A percentile compares a stretch with the other conserved stretches of the same genome.
These are phyloP conservation scores for Jaltomata sinuosa DNA, from an alignment of 257 asterid species.

Conservation along the genomic window DNA sequence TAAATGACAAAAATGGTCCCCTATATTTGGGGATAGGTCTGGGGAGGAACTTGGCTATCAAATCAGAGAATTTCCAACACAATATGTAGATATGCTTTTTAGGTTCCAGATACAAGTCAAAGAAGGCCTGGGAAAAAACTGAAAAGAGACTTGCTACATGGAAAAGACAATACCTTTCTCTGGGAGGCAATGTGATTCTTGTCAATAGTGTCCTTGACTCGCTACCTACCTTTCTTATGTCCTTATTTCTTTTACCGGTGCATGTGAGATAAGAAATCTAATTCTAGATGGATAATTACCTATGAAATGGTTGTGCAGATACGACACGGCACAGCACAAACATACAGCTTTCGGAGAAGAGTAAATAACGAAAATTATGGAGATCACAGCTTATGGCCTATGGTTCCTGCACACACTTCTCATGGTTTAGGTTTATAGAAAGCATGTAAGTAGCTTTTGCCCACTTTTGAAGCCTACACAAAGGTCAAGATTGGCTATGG, in stretches of 20 bases:
- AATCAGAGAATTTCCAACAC: background rate
- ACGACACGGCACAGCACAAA: background rate
- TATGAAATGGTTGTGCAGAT: background rate
- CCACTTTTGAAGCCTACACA: background rate
- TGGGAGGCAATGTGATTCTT: background rate
- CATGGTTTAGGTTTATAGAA: background rate
- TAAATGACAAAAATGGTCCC: background rate
- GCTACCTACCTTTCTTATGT: background rate
- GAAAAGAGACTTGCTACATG: background rate
- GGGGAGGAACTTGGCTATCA: background rate
- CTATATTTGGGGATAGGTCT: background rate
- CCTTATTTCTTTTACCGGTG: background rate
- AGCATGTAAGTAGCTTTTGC: background rate
- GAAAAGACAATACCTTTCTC: background rate
- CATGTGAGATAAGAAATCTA: background rate
- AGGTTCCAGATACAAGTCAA: background rate
- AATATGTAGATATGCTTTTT: background rate
- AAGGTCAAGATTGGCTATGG: background rate
- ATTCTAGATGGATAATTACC: background rate
- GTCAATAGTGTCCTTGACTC: background rate
- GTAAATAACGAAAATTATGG: background rate
- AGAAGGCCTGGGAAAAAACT: background rate
- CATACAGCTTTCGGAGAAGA: background rate
- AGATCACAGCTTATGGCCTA: background rate
- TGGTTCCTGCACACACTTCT: background rate